Evolutionary conservation across 2,329 filamentous ascomycete genomes (phyloP).

Genomic region (Aspergillus quadricinctus): DNA sequence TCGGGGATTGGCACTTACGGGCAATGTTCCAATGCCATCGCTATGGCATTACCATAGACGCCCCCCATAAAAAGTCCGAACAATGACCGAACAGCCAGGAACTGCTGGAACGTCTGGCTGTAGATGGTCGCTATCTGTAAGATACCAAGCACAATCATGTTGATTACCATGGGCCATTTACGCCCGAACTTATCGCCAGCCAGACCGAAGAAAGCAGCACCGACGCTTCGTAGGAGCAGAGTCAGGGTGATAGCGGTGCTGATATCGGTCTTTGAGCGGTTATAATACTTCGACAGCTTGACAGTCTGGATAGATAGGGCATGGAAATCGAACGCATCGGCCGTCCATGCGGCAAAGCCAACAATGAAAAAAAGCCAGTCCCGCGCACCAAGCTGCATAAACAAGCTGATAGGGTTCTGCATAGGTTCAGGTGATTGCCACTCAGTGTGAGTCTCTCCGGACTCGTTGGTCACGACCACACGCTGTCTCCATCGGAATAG

Average conservation of each 20-base stretch:
- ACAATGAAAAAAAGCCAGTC: conserved; percentile 75
- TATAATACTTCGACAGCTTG: conserved; percentile 61
- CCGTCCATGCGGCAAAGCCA: conserved; percentile 71
- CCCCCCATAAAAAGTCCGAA: conserved; percentile 80
- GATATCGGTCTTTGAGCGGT: conserved; percentile 62
- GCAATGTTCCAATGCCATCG: conserved; percentile 72
- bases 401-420: conserved; percentile 64
- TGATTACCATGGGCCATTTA: conserved; percentile 75
- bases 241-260: conserved; percentile 61
- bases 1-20: conserved; percentile 36
- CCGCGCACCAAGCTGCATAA: conserved; percentile 58
- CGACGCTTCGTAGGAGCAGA: conserved; percentile 68
- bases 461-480: conserved; percentile 51
- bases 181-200: conserved; percentile 74
- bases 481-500: conserved; percentile 72
- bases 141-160: conserved; percentile 68
- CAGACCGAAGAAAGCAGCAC: conserved; percentile 71
- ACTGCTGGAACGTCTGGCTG: conserved; percentile 64
- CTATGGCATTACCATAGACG: conserved; percentile 73
- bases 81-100: conserved; percentile 67
- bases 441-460: conserved; percentile 62
- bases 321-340: conserved; percentile 81
- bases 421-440: conserved; percentile 65
- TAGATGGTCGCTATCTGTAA: conserved; percentile 78
- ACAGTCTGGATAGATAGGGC: conserved; percentile 73